These are phyloP conservation scores for Coelastrella sp. DNA, from an alignment of 139 green algal genomes.

Conservation along the genomic window DNA sequence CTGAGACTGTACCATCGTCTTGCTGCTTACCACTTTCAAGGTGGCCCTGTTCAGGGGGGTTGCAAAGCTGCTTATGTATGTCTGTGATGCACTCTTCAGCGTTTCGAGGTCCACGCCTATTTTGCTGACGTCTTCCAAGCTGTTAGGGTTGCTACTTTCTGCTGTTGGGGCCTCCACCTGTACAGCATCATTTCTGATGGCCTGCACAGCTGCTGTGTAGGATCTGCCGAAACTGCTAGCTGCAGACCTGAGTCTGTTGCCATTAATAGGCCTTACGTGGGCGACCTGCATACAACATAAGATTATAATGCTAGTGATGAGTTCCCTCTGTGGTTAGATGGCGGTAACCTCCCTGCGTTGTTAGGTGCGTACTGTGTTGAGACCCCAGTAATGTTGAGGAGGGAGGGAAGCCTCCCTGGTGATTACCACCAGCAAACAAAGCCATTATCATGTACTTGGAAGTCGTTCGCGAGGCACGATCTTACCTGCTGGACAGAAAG, in stretches of 20 bases:
- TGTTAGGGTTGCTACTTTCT: background rate
- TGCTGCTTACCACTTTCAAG: conserved; percentile 3
- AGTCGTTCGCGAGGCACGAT: background rate
- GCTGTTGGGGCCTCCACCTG: background rate
- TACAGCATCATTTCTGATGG: background rate
- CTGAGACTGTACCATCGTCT: too few relatives aligned
- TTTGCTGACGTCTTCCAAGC: background rate
- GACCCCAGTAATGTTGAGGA: too few relatives aligned
- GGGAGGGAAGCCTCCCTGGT: too few relatives aligned
- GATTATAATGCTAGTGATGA: background rate
- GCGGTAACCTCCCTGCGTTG: too few relatives aligned
- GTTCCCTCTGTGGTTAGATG: too few relatives aligned
- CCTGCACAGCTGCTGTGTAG: background rate
- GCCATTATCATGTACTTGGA: too few relatives aligned
- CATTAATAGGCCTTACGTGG: background rate
- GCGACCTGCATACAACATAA: background rate
- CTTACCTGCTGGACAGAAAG: background rate
- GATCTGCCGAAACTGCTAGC: background rate
- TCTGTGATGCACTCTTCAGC: background rate
- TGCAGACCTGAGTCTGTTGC: background rate
- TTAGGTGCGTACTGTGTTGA: too few relatives aligned
- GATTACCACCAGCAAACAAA: too few relatives aligned
- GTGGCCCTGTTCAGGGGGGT: background rate
- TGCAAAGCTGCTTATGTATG: conserved; percentile 15
- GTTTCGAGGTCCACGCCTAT: background rate